Evolutionary conservation across 2,329 filamentous ascomycete genomes (phyloP).

Genomic region (Colletotrichum tropicicola): DNA sequence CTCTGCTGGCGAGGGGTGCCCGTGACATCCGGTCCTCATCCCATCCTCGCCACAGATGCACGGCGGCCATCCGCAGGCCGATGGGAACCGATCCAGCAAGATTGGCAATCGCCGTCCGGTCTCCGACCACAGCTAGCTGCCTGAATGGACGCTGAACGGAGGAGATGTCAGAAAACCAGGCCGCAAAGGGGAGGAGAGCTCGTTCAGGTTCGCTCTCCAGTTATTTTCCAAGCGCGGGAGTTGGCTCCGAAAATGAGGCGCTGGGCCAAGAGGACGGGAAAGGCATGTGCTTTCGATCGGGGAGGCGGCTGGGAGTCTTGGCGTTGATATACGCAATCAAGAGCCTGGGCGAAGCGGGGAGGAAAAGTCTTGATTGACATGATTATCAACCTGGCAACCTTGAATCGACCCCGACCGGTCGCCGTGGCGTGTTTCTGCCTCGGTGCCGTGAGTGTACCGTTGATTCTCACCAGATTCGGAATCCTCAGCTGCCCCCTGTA

Average conservation of each 20-base stretch:
- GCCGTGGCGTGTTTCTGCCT: no score
- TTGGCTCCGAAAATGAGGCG: not conserved
- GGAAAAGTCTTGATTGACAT: not conserved
- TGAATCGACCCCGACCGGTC: not conserved
- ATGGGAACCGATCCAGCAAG: not conserved
- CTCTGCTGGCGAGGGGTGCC: no score
- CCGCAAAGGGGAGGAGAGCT: not conserved
- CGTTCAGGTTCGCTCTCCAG: not conserved
- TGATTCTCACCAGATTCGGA: no score
- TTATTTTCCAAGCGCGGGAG: no score
- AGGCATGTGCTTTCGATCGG: slow-evolving; percentile 9
- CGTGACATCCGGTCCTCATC: not conserved
- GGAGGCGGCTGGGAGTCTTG: not conserved
- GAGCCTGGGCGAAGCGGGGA: slow-evolving; percentile 20
- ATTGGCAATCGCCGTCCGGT: not conserved
- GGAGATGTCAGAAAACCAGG: not conserved
- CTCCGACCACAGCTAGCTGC: not conserved
- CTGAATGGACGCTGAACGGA: no score
- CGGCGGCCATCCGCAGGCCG: not conserved
- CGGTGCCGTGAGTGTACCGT: no score
- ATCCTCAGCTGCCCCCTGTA: no score
- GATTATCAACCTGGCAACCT: not conserved
- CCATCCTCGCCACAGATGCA: not conserved
- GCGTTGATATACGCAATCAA: not conserved
- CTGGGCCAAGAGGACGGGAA: slow-evolving; percentile 14